These are phyloP conservation scores for Epichloe gansuensis DNA, from an alignment of 2,329 filamentous ascomycete genomes.

Conservation along the genomic window DNA sequence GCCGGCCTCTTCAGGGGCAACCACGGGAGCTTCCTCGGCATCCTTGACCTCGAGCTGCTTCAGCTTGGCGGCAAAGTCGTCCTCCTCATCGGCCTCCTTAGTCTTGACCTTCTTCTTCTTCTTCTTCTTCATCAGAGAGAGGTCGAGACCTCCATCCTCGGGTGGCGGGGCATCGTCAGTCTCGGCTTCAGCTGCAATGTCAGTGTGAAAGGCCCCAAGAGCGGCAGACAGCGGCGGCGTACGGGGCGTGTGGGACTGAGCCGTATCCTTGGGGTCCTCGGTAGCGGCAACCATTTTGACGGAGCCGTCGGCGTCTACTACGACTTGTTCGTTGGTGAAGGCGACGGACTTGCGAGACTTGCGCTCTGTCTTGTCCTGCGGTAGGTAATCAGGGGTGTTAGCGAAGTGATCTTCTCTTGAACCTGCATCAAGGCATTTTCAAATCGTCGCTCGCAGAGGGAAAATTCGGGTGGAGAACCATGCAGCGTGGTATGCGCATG, in stretches of 20 bases:
- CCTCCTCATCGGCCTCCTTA: slow-evolving; percentile 50
- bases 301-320: slow-evolving; percentile 82
- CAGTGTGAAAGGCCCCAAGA: slow-evolving; percentile 40
- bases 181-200: slow-evolving; percentile 29
- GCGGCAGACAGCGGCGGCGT: slow-evolving; percentile 47
- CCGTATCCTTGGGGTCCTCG: slow-evolving; percentile 67
- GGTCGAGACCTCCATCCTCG: slow-evolving; percentile 42
- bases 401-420: background rate
- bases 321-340: slow-evolving; percentile 76
- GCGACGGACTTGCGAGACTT: slow-evolving; percentile 88
- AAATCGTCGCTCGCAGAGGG: background rate
- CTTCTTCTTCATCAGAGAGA: slow-evolving; percentile 72
- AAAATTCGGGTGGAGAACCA: background rate
- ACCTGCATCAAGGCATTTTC: background rate
- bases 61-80: slow-evolving; percentile 48
- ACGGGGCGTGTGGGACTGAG: slow-evolving; percentile 65
- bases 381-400: background rate
- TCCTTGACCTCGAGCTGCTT: slow-evolving; percentile 55
- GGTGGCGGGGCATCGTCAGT: slow-evolving; percentile 32
- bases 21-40: slow-evolving; percentile 42
- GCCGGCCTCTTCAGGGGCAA: slow-evolving; percentile 45
- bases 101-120: slow-evolving; percentile 66
- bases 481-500: too few relatives aligned
- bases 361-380: slow-evolving; percentile 32
- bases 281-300: slow-evolving; percentile 64